Evolutionary conservation across 106 monocot species (phyloP).

Genomic region (Acanthochlamys bracteata): DNA sequence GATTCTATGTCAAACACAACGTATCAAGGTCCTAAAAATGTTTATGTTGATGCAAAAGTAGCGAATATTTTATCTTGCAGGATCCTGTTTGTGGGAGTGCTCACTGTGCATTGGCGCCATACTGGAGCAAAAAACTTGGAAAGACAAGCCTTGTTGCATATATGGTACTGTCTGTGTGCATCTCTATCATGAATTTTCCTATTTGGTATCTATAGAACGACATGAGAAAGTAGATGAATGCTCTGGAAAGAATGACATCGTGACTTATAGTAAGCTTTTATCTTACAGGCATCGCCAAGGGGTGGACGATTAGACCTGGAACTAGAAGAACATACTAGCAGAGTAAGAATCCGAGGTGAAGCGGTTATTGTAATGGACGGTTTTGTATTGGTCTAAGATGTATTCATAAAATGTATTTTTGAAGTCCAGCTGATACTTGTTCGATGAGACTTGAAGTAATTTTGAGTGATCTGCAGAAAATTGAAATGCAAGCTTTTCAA

Average conservation of each 20-base stretch:
- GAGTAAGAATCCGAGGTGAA: conserved; percentile 60
- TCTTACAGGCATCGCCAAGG: conserved; percentile 82
- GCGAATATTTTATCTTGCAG: conserved; percentile 16
- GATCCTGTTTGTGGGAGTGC: conserved; percentile 90
- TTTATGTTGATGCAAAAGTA: no score
- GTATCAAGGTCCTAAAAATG: no score
- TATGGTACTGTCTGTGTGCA: conserved; percentile 36
- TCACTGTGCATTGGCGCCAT: conserved; percentile 78
- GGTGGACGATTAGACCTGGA: conserved; percentile 59
- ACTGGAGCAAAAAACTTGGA: conserved; percentile 63
- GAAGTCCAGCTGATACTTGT: no score
- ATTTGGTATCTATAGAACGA: no score
- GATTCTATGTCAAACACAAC: no score
- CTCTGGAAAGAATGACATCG: no score
- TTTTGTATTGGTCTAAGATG: conserved; percentile 35
- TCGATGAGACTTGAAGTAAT: no score
- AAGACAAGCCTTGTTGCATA: conserved; percentile 52
- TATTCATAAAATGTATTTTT: no score
- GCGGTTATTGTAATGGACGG: conserved; percentile 68
- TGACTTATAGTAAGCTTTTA: no score
- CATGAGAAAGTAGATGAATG: no score
- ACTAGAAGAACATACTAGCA: conserved; percentile 33
- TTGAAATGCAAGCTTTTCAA: no score
- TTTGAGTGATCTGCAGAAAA: no score
- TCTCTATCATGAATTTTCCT: neutral